Percentiles rank a stretch among this genome's conserved stretches.
Evolutionary conservation across 305 asterid genomes (phyloP).

Genomic region (Nicotiana rustica): DNA sequence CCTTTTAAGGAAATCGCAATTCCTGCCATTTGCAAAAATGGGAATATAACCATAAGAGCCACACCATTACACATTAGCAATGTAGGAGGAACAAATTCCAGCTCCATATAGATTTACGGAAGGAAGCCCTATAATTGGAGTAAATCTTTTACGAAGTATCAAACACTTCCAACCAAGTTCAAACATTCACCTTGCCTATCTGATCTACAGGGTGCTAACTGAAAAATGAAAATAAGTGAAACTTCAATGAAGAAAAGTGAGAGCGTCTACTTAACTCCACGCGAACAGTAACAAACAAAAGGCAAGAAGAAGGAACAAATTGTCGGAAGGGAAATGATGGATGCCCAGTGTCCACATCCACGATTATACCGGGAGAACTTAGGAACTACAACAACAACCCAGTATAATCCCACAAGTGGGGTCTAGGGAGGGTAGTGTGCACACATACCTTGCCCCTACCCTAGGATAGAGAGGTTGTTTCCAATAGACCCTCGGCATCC

Average conservation of each 20-base stretch:
- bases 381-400: too few species aligned
- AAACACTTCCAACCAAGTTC: constrained; percentile 24
- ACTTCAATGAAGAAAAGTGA: constrained; percentile 21
- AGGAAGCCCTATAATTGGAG: constrained; percentile 15
- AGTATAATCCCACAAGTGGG: too few species aligned
- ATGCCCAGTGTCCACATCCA: neutral
- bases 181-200: constrained; percentile 6
- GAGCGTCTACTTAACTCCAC: neutral
- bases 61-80: constrained; percentile 18
- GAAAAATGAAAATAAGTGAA: constrained; percentile 1
- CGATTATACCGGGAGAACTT: neutral
- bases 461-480: too few species aligned
- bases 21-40: constrained; percentile 11
- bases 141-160: neutral
- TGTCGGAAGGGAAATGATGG: constrained; percentile 24
- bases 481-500: too few species aligned
- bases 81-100: neutral
- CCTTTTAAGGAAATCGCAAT: neutral
- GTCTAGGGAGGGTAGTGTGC: too few species aligned
- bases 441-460: too few species aligned
- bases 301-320: constrained; percentile 31
- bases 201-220: constrained; percentile 20
- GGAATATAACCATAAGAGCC: constrained; percentile 15
- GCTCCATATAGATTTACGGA: constrained; percentile 5
- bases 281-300: constrained; percentile 5